Percentiles rank a stretch among this genome's conserved stretches.
Evolutionary conservation across 495 filamentous ascomycete species (phyloP).

Genomic region (Usnea hakonensis): DNA sequence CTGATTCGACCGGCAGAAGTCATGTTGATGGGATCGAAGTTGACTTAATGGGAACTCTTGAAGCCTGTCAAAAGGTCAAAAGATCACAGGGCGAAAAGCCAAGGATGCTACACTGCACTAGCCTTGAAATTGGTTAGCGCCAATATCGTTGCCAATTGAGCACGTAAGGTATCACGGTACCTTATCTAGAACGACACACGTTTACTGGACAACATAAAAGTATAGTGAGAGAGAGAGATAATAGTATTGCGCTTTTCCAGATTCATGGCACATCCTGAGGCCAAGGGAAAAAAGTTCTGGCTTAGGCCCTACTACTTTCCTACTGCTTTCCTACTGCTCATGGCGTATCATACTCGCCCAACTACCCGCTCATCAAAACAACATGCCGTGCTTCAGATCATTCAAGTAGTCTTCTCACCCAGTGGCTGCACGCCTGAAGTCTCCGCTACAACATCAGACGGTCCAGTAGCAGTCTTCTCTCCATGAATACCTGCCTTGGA

Average conservation of each 20-base stretch:
- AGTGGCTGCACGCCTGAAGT: constrained; percentile 19
- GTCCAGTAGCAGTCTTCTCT: constrained; percentile 25
- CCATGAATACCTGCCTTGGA: constrained; percentile 19
- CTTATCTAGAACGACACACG: too few relatives aligned
- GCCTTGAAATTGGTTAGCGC: background rate
- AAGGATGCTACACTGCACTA: background rate
- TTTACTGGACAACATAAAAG: too few relatives aligned
- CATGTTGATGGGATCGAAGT: background rate
- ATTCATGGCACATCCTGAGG: background rate
- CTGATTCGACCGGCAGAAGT: constrained; percentile 1
- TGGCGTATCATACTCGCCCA: constrained; percentile 4
- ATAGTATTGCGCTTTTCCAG: background rate
- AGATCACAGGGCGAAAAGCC: background rate
- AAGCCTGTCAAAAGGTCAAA: background rate
- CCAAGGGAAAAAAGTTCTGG: background rate
- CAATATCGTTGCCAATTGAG: background rate
- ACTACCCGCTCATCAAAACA: background rate
- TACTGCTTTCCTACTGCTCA: background rate
- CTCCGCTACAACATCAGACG: constrained; percentile 22
- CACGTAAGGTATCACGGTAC: too few relatives aligned
- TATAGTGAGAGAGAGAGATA: too few relatives aligned
- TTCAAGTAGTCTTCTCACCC: constrained; percentile 22
- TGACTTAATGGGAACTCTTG: background rate
- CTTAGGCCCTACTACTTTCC: too few relatives aligned
- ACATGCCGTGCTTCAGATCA: background rate